Conservation (phyloP, 2,329 filamentous ascomycete species). For the Dothidotthia symphoricarpi region DNA sequence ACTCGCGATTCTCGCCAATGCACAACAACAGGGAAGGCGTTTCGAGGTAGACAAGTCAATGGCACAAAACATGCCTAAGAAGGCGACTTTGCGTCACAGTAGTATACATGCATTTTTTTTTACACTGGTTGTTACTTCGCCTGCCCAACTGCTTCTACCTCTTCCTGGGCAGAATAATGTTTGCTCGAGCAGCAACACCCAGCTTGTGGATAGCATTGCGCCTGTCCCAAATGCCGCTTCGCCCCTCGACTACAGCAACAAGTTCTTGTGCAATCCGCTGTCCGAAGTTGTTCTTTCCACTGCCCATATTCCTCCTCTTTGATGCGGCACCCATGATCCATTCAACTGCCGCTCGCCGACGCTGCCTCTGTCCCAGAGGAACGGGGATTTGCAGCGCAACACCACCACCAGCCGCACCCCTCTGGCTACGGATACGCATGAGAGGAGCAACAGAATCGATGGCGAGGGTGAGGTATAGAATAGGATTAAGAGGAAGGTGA, state of each 20-base stretch:
- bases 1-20: not conserved
- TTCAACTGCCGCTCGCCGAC: slow-evolving; percentile 72
- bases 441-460: slow-evolving; percentile 92
- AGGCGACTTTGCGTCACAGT: no score
- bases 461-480: slow-evolving; percentile 83
- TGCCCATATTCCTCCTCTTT: slow-evolving; percentile 71
- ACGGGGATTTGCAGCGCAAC: slow-evolving; percentile 77
- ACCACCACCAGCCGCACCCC: slow-evolving; percentile 83
- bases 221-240: slow-evolving; percentile 80
- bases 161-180: slow-evolving; percentile 50
- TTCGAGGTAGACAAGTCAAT: no score
- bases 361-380: slow-evolving; percentile 71
- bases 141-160: slow-evolving; percentile 15
- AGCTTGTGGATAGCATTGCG: slow-evolving; percentile 75
- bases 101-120: not conserved
- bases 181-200: slow-evolving; percentile 74
- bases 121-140: not conserved
- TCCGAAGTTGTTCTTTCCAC: slow-evolving; percentile 70
- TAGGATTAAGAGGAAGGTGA: slow-evolving; percentile 83
- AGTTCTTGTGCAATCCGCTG: slow-evolving; percentile 81
- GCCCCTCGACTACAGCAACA: slow-evolving; percentile 82
- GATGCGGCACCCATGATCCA: slow-evolving; percentile 88
- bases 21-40: no score
- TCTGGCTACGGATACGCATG: slow-evolving; percentile 72
- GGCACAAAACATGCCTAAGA: no score